Conservation (phyloP, 129 eudicot genomes). For the Centaurea solstitialis region DNA sequence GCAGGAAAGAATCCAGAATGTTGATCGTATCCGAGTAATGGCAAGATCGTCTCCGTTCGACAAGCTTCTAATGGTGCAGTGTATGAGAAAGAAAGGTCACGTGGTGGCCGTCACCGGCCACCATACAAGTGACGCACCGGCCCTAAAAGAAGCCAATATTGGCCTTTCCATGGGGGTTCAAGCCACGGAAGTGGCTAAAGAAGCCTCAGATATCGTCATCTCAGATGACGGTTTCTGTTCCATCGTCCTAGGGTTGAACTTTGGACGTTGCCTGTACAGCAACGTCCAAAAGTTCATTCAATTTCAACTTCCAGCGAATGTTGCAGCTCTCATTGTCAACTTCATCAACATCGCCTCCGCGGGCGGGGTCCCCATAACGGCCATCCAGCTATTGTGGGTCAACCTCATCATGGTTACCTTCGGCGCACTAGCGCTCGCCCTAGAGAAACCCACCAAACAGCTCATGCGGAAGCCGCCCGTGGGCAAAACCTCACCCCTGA, state of each 20-base stretch:
- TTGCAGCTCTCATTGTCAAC: slow-evolving; percentile 56
- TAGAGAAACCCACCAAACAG: slow-evolving; percentile 44
- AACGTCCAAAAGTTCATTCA: slow-evolving; percentile 67
- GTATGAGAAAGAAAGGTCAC: slow-evolving; percentile 44
- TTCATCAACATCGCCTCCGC: slow-evolving; percentile 46
- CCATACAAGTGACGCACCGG: slow-evolving; percentile 61
- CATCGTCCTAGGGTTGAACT: slow-evolving; percentile 36
- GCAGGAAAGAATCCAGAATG: slow-evolving; percentile 43
- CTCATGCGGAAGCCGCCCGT: slow-evolving; percentile 37
- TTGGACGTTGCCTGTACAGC: slow-evolving; percentile 61
- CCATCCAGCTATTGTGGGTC: slow-evolving; percentile 57
- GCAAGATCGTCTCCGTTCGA: slow-evolving; percentile 63
- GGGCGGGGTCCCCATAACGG: slow-evolving; percentile 51
- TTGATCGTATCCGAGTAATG: slow-evolving; percentile 51
- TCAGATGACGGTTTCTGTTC: slow-evolving; percentile 49
- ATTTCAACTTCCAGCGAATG: slow-evolving; percentile 55
- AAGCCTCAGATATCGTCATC: slow-evolving; percentile 55
- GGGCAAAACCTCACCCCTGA: too few species aligned
- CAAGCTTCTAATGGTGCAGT: slow-evolving; percentile 57
- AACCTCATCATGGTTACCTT: slow-evolving; percentile 60
- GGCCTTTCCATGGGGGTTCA: slow-evolving; percentile 71
- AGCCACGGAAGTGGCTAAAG: slow-evolving; percentile 61
- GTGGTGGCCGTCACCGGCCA: slow-evolving; percentile 63
- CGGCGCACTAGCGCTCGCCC: slow-evolving; percentile 62
- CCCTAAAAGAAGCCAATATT: slow-evolving; percentile 59